These are phyloP conservation scores for Psilocybe cubensis DNA, from an alignment of 768 basidiomycete genomes.

Conservation along the genomic window DNA sequence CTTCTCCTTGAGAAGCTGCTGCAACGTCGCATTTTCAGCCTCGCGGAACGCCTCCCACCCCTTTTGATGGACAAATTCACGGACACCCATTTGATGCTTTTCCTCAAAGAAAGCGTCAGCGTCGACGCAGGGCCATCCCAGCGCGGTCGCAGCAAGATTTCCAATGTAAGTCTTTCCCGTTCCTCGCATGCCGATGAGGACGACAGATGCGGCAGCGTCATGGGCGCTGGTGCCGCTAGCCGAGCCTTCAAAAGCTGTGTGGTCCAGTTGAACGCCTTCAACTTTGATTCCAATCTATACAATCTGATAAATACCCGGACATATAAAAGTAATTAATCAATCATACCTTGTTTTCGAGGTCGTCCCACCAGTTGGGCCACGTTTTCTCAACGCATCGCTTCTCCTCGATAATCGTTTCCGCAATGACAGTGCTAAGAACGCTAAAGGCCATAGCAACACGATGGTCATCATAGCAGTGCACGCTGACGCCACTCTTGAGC, in stretches of 20 bases:
- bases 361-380: conserved; percentile 99
- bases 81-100: conserved; percentile 62
- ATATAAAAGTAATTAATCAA: background rate
- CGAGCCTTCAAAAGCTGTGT: conserved; percentile 41
- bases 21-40: conserved; percentile 72
- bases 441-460: conserved; percentile 99
- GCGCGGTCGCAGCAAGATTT: conserved; percentile 68
- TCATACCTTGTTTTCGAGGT: conserved; percentile 88
- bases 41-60: conserved; percentile 92
- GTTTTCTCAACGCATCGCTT: conserved; percentile 99
- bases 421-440: conserved; percentile 76
- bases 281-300: conserved; percentile 97
- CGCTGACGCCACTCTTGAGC: conserved; percentile 71
- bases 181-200: conserved; percentile 95
- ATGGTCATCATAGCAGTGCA: conserved; percentile 98
- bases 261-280: conserved; percentile 78
- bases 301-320: conserved; percentile 3
- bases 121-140: conserved; percentile 78
- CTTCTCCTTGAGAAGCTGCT: conserved; percentile 64
- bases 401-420: conserved; percentile 86
- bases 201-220: conserved; percentile 56
- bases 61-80: conserved; percentile 76
- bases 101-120: conserved; percentile 81
- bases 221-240: conserved; percentile 39
- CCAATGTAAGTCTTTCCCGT: conserved; percentile 94